Percentiles rank a stretch among this genome's conserved stretches.
Evolutionary conservation across 2,329 filamentous ascomycete species (phyloP).

Genomic region (Aspergillus intermedius): DNA sequence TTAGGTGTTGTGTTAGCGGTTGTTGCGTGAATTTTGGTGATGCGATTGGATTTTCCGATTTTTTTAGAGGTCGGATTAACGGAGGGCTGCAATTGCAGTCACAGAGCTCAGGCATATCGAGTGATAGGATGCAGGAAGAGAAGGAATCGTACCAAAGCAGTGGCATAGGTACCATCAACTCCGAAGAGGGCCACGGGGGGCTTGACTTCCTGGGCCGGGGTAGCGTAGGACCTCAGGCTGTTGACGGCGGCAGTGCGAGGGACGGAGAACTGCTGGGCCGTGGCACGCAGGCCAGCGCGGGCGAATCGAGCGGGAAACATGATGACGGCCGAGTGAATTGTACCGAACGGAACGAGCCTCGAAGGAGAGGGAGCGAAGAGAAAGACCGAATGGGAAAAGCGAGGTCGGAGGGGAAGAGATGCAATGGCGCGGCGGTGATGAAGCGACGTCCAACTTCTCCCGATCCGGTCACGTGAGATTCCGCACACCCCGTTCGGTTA

Average conservation of each 20-base stretch:
- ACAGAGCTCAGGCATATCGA: not conserved
- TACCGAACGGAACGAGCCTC: slow-evolving; percentile 17
- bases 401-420: slow-evolving; percentile 10
- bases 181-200: slow-evolving; percentile 89
- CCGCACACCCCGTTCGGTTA: slow-evolving; percentile 21
- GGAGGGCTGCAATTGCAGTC: slow-evolving; percentile 6
- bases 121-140: not conserved
- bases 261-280: slow-evolving; percentile 39
- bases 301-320: slow-evolving; percentile 54
- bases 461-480: slow-evolving; percentile 22
- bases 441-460: slow-evolving; percentile 21
- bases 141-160: slow-evolving; percentile 74
- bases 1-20: slow-evolving; percentile 6
- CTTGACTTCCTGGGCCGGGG: slow-evolving; percentile 62
- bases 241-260: slow-evolving; percentile 36
- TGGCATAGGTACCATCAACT: slow-evolving; percentile 96
- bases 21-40: slow-evolving; percentile 1
- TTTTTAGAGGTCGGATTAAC: slow-evolving; percentile 10
- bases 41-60: slow-evolving; percentile 6
- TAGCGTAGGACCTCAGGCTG: slow-evolving; percentile 67
- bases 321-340: slow-evolving; percentile 18
- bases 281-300: slow-evolving; percentile 52
- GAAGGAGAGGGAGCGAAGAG: not conserved
- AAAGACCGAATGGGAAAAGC: slow-evolving; percentile 14
- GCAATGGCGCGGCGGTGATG: slow-evolving; percentile 11